Percentiles rank a stretch among this genome's conserved stretches.
Evolutionary conservation across 139 green algal genomes (phyloP).

Genomic region (Auxenochlorella pyrenoidosa): DNA sequence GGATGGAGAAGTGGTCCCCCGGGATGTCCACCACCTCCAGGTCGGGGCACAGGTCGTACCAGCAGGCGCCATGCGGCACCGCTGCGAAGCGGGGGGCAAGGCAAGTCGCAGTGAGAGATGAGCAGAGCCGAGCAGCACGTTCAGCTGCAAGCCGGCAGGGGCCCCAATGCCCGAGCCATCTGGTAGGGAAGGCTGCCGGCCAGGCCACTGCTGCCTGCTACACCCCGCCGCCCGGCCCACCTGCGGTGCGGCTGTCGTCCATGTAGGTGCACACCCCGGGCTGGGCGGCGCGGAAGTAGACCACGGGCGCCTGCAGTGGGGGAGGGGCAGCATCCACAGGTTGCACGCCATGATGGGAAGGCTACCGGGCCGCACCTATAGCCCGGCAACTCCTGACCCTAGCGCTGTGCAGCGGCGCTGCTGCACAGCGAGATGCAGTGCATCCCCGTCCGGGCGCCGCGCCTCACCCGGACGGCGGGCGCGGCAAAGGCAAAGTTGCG

Average conservation of each 20-base stretch:
- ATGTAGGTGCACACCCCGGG: constrained; percentile 86
- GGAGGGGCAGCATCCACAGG: neutral
- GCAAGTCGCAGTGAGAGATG: no score
- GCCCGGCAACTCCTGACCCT: no score
- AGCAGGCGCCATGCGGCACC: constrained; percentile 79
- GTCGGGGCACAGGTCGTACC: constrained; percentile 72
- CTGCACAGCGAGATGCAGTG: no score
- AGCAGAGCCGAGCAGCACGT: no score
- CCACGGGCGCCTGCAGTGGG: constrained; percentile 43
- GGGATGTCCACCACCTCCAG: constrained; percentile 73
- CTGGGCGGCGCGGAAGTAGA: constrained; percentile 81
- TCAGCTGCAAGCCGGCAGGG: no score
- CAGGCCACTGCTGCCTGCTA: no score
- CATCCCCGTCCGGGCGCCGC: no score
- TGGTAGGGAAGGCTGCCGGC: no score
- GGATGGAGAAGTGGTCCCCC: constrained; percentile 90
- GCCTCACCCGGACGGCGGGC: constrained; percentile 13
- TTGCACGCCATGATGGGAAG: no score
- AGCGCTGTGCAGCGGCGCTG: no score
- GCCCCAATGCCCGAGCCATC: no score
- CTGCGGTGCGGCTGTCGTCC: constrained; percentile 66
- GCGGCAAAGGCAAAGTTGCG: constrained; percentile 65
- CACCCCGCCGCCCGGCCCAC: neutral
- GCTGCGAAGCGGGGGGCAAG: neutral
- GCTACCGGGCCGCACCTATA: no score